Evolutionary conservation across 148 eudicot species (phyloP).

Genomic region (Bassia scoparia): DNA sequence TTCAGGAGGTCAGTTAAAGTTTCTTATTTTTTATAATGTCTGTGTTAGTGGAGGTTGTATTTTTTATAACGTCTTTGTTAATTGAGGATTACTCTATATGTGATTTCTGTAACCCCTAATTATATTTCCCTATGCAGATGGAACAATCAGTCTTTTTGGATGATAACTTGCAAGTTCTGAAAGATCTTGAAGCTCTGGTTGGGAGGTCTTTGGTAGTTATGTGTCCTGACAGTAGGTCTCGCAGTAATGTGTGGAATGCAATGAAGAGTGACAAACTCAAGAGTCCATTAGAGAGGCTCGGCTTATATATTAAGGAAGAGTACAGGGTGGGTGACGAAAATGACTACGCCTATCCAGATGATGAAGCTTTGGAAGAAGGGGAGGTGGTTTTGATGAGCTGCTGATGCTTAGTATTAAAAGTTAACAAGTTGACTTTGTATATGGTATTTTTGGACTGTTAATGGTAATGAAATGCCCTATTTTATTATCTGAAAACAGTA

Average conservation of each 20-base stretch:
- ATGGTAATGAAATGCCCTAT: neutral
- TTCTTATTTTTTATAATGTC: too few species aligned
- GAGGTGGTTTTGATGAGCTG: slow-evolving; percentile 30
- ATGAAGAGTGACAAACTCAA: slow-evolving; percentile 17
- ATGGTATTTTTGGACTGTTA: neutral
- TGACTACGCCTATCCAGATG: slow-evolving; percentile 17
- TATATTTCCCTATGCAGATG: slow-evolving; percentile 44
- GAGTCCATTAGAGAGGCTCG: slow-evolving; percentile 55
- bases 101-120: neutral
- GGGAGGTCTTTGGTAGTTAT: slow-evolving; percentile 24
- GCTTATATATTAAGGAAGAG: slow-evolving; percentile 60
- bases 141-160: slow-evolving; percentile 63
- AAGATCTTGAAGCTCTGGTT: slow-evolving; percentile 54
- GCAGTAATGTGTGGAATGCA: slow-evolving; percentile 3
- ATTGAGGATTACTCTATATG: neutral
- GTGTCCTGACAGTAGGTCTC: slow-evolving; percentile 13
- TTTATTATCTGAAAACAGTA: neutral
- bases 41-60: slow-evolving; percentile 4
- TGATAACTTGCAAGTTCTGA: slow-evolving; percentile 36
- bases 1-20: slow-evolving; percentile 49
- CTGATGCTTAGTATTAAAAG: neutral
- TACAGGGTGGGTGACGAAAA: slow-evolving; percentile 39
- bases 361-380: slow-evolving; percentile 51
- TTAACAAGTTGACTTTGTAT: neutral
- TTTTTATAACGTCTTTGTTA: too few species aligned